These are phyloP conservation scores for Amanita pseudoporphyria DNA, from an alignment of 768 basidiomycete species.

Conservation along the genomic window DNA sequence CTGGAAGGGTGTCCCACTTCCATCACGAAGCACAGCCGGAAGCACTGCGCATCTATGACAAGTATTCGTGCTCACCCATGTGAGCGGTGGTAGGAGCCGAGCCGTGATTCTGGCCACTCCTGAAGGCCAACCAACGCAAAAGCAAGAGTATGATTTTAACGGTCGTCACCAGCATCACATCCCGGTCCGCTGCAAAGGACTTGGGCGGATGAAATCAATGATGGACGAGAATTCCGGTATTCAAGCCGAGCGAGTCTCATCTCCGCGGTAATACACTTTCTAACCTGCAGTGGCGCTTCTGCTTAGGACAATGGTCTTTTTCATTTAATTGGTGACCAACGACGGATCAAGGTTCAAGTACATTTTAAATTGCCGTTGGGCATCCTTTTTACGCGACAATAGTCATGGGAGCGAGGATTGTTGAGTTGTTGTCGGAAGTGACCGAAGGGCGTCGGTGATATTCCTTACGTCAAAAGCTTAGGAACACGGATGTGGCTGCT, in stretches of 20 bases:
- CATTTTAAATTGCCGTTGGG: not conserved
- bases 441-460: not conserved
- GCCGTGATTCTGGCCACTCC: not conserved
- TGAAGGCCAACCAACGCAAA: not conserved
- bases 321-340: not conserved
- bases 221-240: not conserved
- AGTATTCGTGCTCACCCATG: not conserved
- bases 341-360: not conserved
- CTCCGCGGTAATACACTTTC: conserved; percentile 7
- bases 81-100: not conserved
- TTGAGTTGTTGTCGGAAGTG: not conserved
- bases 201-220: not conserved
- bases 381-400: not conserved
- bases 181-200: not conserved
- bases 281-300: not conserved
- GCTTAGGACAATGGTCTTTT: not conserved
- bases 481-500: not conserved
- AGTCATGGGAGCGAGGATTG: not conserved
- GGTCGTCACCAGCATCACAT: not conserved
- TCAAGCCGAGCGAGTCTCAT: conserved; percentile 1
- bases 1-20: not conserved
- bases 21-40: conserved; percentile 1
- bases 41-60: not conserved
- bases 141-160: not conserved
- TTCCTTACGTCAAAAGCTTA: conserved; percentile 6